Evolutionary conservation across 768 basidiomycete species (phyloP).

Genomic region (Suillus sp.): DNA sequence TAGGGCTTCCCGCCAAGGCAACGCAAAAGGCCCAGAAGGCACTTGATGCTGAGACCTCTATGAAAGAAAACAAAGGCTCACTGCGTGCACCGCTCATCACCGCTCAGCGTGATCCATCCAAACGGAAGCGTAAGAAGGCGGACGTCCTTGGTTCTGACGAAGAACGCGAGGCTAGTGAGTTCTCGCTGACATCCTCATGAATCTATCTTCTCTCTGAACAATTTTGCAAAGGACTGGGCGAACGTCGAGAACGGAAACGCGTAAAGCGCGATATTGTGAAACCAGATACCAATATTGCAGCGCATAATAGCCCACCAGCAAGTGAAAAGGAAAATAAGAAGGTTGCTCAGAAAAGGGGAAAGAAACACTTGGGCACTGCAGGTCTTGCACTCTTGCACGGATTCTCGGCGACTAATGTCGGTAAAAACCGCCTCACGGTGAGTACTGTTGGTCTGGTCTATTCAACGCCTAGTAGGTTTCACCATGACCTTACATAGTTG

Average conservation of each 20-base stretch:
- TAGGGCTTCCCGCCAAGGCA: slow-evolving; percentile 3
- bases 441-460: neutral
- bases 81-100: neutral
- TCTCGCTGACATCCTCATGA: neutral
- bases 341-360: slow-evolving; percentile 21
- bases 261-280: slow-evolving; percentile 56
- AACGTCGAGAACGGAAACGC: slow-evolving; percentile 66
- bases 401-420: slow-evolving; percentile 40
- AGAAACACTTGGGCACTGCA: slow-evolving; percentile 24
- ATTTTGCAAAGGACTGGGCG: slow-evolving; percentile 52
- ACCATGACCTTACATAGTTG: slow-evolving; percentile 27
- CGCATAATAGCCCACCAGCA: slow-evolving; percentile 13
- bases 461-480: neutral
- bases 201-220: neutral
- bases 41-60: neutral
- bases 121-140: slow-evolving; percentile 26
- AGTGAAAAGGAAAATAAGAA: slow-evolving; percentile 16
- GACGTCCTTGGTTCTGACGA: slow-evolving; percentile 31
- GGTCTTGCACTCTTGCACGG: slow-evolving; percentile 40
- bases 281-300: slow-evolving; percentile 20
- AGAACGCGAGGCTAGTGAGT: slow-evolving; percentile 41
- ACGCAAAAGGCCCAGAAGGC: slow-evolving; percentile 11
- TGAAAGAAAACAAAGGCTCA: slow-evolving; percentile 1
- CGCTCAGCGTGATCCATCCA: slow-evolving; percentile 15
- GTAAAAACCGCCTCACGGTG: slow-evolving; percentile 40